Evolutionary conservation across 768 basidiomycete genomes (phyloP).

Genomic region (Neoboletus magnificus): DNA sequence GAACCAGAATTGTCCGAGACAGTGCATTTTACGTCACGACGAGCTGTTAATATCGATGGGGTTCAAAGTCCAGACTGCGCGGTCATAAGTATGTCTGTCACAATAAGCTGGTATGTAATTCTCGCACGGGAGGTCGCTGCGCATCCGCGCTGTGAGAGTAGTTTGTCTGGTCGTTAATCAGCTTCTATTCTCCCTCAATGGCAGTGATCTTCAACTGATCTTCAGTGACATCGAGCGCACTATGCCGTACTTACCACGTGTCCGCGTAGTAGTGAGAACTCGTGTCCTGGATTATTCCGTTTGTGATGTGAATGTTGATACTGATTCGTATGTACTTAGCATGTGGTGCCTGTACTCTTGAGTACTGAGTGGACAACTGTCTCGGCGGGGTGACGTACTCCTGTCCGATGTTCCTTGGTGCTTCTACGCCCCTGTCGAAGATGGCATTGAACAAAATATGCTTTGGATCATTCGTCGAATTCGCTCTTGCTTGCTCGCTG

Average conservation of each 20-base stretch:
- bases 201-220: constrained; percentile 31
- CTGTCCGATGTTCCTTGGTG: not conserved
- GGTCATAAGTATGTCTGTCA: not conserved
- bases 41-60: not conserved
- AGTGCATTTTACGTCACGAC: constrained; percentile 20
- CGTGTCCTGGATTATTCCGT: not conserved
- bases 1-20: constrained; percentile 2
- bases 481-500: constrained; percentile 25
- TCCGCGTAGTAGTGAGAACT: not conserved
- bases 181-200: constrained; percentile 24
- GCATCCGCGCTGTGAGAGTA: constrained; percentile 3
- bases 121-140: not conserved
- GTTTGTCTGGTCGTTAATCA: constrained; percentile 17
- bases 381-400: not conserved
- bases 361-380: not conserved
- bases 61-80: not conserved
- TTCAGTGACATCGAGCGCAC: constrained; percentile 13
- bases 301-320: not conserved
- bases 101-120: not conserved
- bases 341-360: not conserved
- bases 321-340: not conserved
- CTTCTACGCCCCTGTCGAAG: constrained; percentile 2
- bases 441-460: constrained; percentile 4
- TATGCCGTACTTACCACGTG: constrained; percentile 19
- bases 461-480: constrained; percentile 8